Conservation (phyloP, 495 filamentous ascomycete species). For the Talaromyces adpressus region DNA sequence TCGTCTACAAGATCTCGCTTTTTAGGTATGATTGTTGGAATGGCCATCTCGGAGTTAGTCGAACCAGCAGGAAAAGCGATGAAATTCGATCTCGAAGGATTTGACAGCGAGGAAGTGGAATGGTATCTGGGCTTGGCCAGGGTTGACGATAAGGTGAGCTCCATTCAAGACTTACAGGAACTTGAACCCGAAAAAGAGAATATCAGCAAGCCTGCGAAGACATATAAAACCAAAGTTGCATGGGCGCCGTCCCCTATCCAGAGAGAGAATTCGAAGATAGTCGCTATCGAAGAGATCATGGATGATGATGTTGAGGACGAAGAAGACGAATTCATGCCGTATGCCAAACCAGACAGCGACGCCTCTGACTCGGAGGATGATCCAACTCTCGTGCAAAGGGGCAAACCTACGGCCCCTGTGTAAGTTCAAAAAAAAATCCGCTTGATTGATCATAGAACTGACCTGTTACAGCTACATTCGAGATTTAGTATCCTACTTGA, state of each 20-base stretch:
- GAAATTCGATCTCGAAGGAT: conserved; percentile 79
- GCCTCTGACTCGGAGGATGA: conserved; percentile 87
- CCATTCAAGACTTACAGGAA: conserved; percentile 41
- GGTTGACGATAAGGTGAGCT: conserved; percentile 57
- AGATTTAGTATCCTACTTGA: conserved; percentile 71
- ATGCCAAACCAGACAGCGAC: conserved; percentile 91
- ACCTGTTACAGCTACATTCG: conserved; percentile 60
- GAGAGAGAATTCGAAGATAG: conserved; percentile 43
- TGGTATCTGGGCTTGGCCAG: conserved; percentile 68
- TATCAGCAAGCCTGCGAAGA: neutral
- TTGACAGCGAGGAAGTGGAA: conserved; percentile 58
- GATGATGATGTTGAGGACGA: conserved; percentile 46
- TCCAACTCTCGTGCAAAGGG: conserved; percentile 71
- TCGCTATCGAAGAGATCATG: conserved; percentile 60
- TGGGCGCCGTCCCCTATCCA: neutral
- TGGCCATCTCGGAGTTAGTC: conserved; percentile 70
- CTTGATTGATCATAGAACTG: neutral
- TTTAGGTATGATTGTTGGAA: conserved; percentile 85
- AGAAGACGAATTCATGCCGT: conserved; percentile 71
- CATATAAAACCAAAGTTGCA: neutral
- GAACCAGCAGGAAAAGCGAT: conserved; percentile 68
- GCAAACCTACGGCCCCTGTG: conserved; percentile 81
- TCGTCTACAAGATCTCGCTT: conserved; percentile 70
- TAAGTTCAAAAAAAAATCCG: conserved; percentile 26
- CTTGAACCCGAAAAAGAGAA: conserved; percentile 8